Base-by-base conservation (phyloP, 768 basidiomycete species). In the Mycena leptocephala region DNA sequence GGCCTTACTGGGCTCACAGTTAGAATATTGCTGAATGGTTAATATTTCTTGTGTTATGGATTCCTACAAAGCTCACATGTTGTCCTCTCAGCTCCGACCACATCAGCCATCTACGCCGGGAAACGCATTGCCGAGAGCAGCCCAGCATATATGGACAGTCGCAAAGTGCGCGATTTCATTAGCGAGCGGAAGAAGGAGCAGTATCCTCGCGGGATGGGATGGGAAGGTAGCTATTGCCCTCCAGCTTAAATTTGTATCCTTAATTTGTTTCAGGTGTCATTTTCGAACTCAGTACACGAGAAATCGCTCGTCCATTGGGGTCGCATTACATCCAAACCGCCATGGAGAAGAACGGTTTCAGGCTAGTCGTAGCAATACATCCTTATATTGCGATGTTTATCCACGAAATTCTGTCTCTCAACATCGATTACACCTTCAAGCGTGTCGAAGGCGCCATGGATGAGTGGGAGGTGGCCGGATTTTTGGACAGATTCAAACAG, bases 371-470 rank as follows among this genome's bases (percentile, higher is more conserved):
- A 1, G 65, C 71, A 20, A 64, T 72, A 63, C 71, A 72, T 35
- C 71, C 61, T 0, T 13, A 43, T 2, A 48, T 72, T 20, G 62
- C 39, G 1, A 20, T 26, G 33, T 32, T 26, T 33, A 67, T 80
- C 41, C 80, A 80, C 32, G 41, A 22, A 24, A 72, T 72, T 0
- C 71, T 18, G 0, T 74, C 43, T n/a, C 65, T 80, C 7, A 30
- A 18, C 48, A 71, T 72, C 51, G 81, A 80, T 35, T 80, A 68
- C 53, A 80, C 80, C 9, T 81, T 80, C 67, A 82, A 82, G 61
- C 68, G 77, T 6, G 70, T 79, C 7, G 33, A 55, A 37, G 79
- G 80, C 14, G 63, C 66, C 0, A 51, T 78, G 55, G 76, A 82
- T 58, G 78, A 82, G 70, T 81, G 79, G 76, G 77, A 82, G 55